These are phyloP conservation scores for Kingdonia uniflora DNA, from an alignment of 164 flowering plant genomes.

Conservation along the genomic window DNA sequence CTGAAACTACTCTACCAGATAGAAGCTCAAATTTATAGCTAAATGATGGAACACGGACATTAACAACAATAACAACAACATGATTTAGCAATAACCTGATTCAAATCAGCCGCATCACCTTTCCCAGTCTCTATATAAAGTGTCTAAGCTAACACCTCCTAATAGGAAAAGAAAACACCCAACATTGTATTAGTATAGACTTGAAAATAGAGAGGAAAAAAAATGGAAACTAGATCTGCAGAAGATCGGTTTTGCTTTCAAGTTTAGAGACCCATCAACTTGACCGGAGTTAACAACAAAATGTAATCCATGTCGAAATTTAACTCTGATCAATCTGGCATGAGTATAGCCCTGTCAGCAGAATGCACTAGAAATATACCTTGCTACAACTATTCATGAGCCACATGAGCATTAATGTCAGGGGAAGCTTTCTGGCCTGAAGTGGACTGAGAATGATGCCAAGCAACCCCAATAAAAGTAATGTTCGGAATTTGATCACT, in stretches of 20 bases:
- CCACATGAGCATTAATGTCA: conserved; percentile 45
- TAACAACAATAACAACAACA: conserved; percentile 2
- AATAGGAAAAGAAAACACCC: neutral
- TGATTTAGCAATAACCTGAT: neutral
- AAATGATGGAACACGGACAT: neutral
- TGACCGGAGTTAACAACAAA: too few relatives aligned
- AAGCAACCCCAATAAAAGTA: conserved; percentile 20
- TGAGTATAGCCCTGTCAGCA: too few relatives aligned
- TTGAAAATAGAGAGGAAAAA: neutral
- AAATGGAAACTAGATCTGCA: neutral
- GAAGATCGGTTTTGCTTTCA: too few relatives aligned
- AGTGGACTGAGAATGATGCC: conserved; percentile 25
- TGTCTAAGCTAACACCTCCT: conserved; percentile 1
- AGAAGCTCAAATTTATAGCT: neutral
- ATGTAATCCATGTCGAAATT: too few relatives aligned
- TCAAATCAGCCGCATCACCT: neutral
- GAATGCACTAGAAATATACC: conserved; percentile 4
- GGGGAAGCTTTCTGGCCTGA: conserved; percentile 41
- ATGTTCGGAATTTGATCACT: conserved; percentile 18
- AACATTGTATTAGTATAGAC: conserved; percentile 1
- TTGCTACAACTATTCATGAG: conserved; percentile 21
- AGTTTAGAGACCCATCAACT: too few relatives aligned
- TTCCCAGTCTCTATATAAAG: neutral
- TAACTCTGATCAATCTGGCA: too few relatives aligned
- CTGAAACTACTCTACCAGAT: neutral